phyloP scores from a whole-genome alignment of 768 basidiomycete species.

The Rhizopogon vesiculosus region DNA sequence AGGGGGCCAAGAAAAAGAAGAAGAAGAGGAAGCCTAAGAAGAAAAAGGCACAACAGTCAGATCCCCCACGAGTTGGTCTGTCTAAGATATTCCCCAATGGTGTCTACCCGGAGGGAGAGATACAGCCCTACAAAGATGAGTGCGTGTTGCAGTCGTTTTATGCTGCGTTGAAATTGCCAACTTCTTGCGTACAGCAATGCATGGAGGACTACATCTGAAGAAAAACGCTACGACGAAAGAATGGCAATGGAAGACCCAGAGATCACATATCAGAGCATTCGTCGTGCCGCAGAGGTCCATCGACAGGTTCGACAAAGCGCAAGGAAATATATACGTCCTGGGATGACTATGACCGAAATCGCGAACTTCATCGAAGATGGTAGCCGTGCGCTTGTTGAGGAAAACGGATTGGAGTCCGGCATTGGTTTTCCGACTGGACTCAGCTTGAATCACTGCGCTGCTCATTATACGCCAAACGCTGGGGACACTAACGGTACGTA shows the following conservation, averaged over 20 bases:
- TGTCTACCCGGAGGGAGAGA: constrained; percentile 88
- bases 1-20: constrained; percentile 71
- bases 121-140: constrained; percentile 91
- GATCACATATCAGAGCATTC: constrained; percentile 83
- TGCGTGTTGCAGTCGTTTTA: constrained; percentile 35
- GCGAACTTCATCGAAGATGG: constrained; percentile 91
- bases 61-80: constrained; percentile 86
- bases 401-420: constrained; percentile 78
- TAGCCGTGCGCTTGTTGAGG: constrained; percentile 88
- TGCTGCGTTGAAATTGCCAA: neutral
- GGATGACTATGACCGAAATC: constrained; percentile 93
- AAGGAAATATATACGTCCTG: constrained; percentile 80
- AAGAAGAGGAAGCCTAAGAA: constrained; percentile 93
- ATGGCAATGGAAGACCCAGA: constrained; percentile 76
- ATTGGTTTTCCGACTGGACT: constrained; percentile 97
- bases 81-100: constrained; percentile 85
- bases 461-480: constrained; percentile 95
- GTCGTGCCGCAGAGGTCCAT: constrained; percentile 94
- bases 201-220: constrained; percentile 87
- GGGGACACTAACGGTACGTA: constrained; percentile 77
- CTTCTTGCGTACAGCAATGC: constrained; percentile 54
- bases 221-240: constrained; percentile 81
- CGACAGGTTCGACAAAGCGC: constrained; percentile 85
- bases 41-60: constrained; percentile 79
- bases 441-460: constrained; percentile 91